These are phyloP conservation scores for Colletotrichum higginsianum DNA, from an alignment of 2,329 filamentous ascomycete genomes.

Conservation along the genomic window DNA sequence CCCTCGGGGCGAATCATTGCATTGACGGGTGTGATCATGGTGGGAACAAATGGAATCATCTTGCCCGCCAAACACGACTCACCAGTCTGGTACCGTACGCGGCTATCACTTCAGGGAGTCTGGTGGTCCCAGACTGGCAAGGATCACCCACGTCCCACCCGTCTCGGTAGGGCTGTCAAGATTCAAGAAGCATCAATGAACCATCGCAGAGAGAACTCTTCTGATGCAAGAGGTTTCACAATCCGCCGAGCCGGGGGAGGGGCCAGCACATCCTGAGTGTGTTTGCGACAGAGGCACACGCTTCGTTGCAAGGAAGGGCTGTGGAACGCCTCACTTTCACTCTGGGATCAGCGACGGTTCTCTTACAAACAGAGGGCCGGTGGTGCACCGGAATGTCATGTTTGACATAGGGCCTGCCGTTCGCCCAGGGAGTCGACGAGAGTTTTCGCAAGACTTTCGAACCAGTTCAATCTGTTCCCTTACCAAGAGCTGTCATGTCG, in stretches of 20 bases:
- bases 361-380: too few relatives aligned
- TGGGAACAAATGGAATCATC: too few relatives aligned
- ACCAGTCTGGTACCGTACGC: background rate
- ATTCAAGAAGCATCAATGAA: background rate
- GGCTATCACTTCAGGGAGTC: background rate
- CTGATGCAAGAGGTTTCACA: constrained; percentile 4
- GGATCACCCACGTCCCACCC: too few relatives aligned
- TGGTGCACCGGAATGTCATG: background rate
- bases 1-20: background rate
- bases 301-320: constrained; percentile 1
- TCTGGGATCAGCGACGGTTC: background rate
- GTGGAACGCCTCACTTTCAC: constrained; percentile 1
- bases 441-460: background rate
- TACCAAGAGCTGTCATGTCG: constrained; percentile 10
- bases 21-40: background rate
- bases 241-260: background rate
- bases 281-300: background rate
- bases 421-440: background rate
- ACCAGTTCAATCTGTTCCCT: background rate
- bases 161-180: background rate
- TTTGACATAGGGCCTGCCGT: constrained; percentile 6
- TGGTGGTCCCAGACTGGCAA: too few relatives aligned
- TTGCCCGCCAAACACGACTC: background rate
- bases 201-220: background rate
- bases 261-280: background rate